Evolutionary conservation across 2,329 filamentous ascomycete species (phyloP), one percentile per base, ranked within the genome.

Genomic region (Aspergillus nomiae): DNA sequence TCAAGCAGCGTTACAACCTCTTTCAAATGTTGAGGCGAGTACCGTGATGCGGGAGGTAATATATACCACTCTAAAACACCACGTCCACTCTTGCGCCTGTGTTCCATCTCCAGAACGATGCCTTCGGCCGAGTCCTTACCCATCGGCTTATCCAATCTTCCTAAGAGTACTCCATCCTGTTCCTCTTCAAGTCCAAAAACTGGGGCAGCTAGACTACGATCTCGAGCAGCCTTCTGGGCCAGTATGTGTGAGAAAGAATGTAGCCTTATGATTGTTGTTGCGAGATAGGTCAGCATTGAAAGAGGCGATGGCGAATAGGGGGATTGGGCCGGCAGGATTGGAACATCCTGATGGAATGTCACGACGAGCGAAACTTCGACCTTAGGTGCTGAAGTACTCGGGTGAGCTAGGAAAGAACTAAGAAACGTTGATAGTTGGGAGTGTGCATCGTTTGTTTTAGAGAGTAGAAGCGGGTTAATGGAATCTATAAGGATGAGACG

Each of bases 321-420:
- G 55, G 71, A 69, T 36, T 71, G 67, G 14, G 75, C 67, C n/a
- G 75, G 67, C 5, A 74, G 77, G 59, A 87, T 77, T 1, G 92
- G 90, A 4, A 94, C 85, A 77, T 98, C 94, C 58, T 85, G 82
- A 80, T 98, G 95, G 77, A 96, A 96, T 63, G 90, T 86, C 50
- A 89, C 89, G 8, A 97, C 81, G 48, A 97, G 84, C 7, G 91
- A 93, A 41, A 89, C 86, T 32, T 79, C 78, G 12, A 72, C 66
- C 55, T 76, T 77, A 6, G 72, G 55, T 7, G 70, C 63, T 43
- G 72, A 57, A 9, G 72, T 65, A 32, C 66, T 70, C 21, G 69
- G 55, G 9, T 92, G 90, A 3, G 85, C 83, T 69, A 92, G 86
- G 62, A 89, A 83, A 61, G 86, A 87, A 28, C 89, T 91, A 57